Percentiles rank a stretch among this genome's conserved stretches.
Evolutionary conservation across 352 stramenopile species (phyloP).

Genomic region (Globisporangium nodosum): DNA sequence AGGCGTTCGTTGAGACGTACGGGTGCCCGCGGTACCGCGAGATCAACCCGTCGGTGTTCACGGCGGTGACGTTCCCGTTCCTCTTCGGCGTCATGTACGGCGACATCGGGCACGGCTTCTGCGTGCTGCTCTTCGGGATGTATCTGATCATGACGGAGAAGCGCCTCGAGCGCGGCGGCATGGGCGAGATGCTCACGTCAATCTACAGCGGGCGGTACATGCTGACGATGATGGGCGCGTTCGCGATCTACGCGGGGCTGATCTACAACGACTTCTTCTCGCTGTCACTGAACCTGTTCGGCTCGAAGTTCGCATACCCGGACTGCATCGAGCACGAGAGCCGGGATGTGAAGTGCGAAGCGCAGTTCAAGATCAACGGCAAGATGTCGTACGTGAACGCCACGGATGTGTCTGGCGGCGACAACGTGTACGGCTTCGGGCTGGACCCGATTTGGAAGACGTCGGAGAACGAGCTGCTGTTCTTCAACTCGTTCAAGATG

Average conservation of each 20-base stretch:
- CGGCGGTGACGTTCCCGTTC: slow-evolving; percentile 99
- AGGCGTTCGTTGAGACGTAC: slow-evolving; percentile 99
- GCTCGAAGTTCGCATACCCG: slow-evolving; percentile 91
- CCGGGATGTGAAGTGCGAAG: slow-evolving; percentile 52
- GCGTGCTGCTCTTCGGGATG: slow-evolving; percentile 91
- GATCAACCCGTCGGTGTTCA: slow-evolving; percentile 98
- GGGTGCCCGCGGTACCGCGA: slow-evolving; percentile 97
- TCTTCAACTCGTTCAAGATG: slow-evolving; percentile 99
- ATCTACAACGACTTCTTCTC: slow-evolving; percentile 99
- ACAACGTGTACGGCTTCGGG: slow-evolving; percentile 96
- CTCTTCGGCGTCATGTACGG: slow-evolving; percentile 99
- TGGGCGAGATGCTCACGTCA: slow-evolving; percentile 90
- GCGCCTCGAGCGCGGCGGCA: slow-evolving; percentile 60
- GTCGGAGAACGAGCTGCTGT: slow-evolving; percentile 96
- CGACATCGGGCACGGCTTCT: slow-evolving; percentile 97
- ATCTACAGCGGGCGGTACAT: slow-evolving; percentile 96
- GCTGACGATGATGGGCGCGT: slow-evolving; percentile 98
- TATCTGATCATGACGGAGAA: slow-evolving; percentile 95
- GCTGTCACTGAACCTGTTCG: slow-evolving; percentile 96
- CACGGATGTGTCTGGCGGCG: slow-evolving; percentile 66
- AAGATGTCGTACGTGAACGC: slow-evolving; percentile 67
- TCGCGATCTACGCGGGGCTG: slow-evolving; percentile 96
- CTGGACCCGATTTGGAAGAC: slow-evolving; percentile 98
- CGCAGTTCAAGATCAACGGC: slow-evolving; percentile 71
- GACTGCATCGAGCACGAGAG: slow-evolving; percentile 62